phyloP scores from a whole-genome alignment of 257 asterid genomes.

The Primulina eburnea region DNA sequence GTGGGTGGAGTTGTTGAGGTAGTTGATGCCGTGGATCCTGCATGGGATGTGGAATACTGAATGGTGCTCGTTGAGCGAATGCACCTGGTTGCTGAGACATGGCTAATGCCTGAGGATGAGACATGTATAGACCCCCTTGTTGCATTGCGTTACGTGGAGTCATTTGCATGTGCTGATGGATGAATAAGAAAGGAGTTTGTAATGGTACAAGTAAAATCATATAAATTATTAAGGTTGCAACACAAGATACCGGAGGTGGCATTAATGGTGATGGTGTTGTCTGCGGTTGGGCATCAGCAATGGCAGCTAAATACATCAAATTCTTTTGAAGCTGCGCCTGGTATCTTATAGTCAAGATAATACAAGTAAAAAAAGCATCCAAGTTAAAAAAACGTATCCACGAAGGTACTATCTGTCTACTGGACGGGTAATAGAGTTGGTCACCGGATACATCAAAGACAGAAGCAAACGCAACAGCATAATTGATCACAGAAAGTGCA shows the following conservation, averaged over 20 bases:
- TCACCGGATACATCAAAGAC: neutral
- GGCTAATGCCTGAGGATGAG: constrained; percentile 72
- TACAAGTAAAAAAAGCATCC: neutral
- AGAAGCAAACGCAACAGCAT: constrained; percentile 1
- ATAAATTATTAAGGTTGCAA: neutral
- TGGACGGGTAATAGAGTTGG: neutral
- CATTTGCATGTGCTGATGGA: constrained; percentile 47
- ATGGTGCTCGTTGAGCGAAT: constrained; percentile 53
- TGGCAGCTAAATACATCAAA: constrained; percentile 94
- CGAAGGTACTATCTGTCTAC: neutral
- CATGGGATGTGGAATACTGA: constrained; percentile 45
- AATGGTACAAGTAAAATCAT: neutral
- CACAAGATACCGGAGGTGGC: constrained; percentile 57
- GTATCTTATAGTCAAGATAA: constrained; percentile 49
- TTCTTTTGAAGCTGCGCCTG: constrained; percentile 92
- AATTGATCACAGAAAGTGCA: neutral
- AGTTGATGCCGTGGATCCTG: constrained; percentile 57
- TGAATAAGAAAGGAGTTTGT: constrained; percentile 13
- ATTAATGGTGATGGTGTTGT: constrained; percentile 66
- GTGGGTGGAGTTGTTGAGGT: constrained; percentile 39
- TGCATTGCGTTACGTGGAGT: constrained; percentile 63
- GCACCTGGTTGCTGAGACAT: constrained; percentile 65
- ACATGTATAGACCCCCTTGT: constrained; percentile 78
- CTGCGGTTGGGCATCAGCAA: constrained; percentile 94
- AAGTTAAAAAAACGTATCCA: neutral